Evolutionary conservation across 1,139 yeast species (phyloP), one percentile per base, ranked within the genome.

Genomic region (Kodamaea plutei): DNA sequence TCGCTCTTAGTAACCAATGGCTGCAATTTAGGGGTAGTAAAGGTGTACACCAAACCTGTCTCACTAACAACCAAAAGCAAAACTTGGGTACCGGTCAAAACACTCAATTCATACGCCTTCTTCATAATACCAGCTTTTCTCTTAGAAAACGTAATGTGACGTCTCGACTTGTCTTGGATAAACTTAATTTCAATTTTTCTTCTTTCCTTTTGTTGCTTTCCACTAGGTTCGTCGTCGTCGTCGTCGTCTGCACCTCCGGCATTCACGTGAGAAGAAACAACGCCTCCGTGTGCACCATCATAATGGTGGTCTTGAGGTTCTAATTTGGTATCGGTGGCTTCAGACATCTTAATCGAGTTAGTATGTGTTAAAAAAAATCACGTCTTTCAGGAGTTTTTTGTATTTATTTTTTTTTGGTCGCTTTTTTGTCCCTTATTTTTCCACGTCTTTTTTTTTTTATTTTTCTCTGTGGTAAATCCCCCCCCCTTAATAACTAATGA

Each of bases 121-220:
- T 91, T 91, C 98, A 91, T 91, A 51, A 91, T 91, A 43, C 98
- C 98, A 25, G 96, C 97, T 63, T 91, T 89, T 61, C 98, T 84
- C 67, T 91, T 91, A 33, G 96, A 85, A 52, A 91, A 91, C 16
- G 98, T 91, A 48, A 91, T 91, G 62, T 91, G 98, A 54, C 98
- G 87, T 59, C 97, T 80, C 19, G 96, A 85, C 64, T 91, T 91
- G 61, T 91, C 96, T 62, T 89, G 95, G 52, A 91, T 91, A 54
- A 91, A 91, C 67, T 88, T 87, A 60, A 91, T 91, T 61, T 91
- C 97, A 54, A 91, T 91, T 64, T 91, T 91, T 64, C 97, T 82
- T 63, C 97, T 77, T 62, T 91, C 97, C 54, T 88, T 77, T 42
- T 58, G 76, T 37, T 62, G 68, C 51, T 73, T 73, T 24, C 73